Percentiles rank a stretch among this genome's conserved stretches.
These are phyloP conservation scores for Aschersonia sp. DNA, from an alignment of 2,329 filamentous ascomycete genomes.

Conservation along the genomic window DNA sequence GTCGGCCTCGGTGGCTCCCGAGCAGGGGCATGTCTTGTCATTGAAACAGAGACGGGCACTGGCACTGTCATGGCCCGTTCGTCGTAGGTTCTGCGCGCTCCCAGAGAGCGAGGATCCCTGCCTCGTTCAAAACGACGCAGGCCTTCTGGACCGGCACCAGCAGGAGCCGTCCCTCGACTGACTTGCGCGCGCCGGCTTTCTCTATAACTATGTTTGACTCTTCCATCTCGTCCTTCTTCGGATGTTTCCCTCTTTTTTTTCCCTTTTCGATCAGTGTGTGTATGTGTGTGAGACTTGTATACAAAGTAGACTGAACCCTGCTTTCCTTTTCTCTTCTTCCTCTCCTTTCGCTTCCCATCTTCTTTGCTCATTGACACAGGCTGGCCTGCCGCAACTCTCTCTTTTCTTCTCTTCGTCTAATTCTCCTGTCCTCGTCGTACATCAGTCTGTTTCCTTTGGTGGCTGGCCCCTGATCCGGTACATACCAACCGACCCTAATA, in stretches of 20 bases:
- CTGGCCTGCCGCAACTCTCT: conserved; percentile 1
- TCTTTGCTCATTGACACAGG: not conserved
- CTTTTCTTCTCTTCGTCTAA: not conserved
- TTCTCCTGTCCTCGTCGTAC: not conserved
- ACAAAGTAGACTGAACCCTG: not conserved
- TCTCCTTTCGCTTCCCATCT: not conserved
- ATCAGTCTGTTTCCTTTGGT: not conserved
- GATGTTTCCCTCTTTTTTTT: not conserved
- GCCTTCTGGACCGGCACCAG: no score
- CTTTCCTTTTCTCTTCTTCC: not conserved
- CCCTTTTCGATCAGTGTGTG: not conserved
- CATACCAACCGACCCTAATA: not conserved
- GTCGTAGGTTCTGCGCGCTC: not conserved
- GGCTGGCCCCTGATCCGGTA: not conserved
- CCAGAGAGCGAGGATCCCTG: no score
- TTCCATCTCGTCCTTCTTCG: not conserved
- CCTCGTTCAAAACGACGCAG: no score
- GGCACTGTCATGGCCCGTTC: conserved; percentile 1
- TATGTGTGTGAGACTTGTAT: not conserved
- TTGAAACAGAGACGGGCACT: not conserved
- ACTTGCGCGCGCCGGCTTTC: not conserved
- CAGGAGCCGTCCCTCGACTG: no score
- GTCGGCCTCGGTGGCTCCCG: not conserved
- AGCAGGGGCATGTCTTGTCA: not conserved
- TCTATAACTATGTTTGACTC: not conserved